Conservation (phyloP, 805 yeast genomes). For the Candida boleticola region DNA sequence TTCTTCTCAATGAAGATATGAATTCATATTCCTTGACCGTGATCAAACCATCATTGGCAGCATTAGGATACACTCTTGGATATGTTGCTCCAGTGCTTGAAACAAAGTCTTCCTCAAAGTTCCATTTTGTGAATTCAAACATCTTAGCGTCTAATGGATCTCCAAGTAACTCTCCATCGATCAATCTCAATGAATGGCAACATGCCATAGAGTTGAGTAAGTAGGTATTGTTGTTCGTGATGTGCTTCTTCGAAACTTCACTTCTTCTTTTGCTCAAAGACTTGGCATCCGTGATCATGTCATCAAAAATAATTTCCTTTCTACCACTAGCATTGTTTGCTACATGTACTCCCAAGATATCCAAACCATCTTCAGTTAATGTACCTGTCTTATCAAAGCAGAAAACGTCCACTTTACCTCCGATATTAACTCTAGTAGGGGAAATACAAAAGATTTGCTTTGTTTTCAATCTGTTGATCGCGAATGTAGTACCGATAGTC, state of each 20-base stretch:
- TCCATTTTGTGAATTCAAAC: conserved; percentile 88
- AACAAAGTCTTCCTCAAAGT: conserved; percentile 64
- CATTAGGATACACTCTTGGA: conserved; percentile 14
- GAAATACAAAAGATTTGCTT: conserved; percentile 82
- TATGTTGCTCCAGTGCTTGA: conserved; percentile 16
- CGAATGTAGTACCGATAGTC: conserved; percentile 95
- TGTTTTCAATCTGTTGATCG: conserved; percentile 67
- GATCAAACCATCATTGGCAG: conserved; percentile 23
- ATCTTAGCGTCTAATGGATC: conserved; percentile 93
- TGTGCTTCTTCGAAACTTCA: conserved; percentile 12
- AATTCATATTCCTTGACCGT: conserved; percentile 70
- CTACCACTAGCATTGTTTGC: conserved; percentile 40
- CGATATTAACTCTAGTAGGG: conserved; percentile 93
- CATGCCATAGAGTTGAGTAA: conserved; percentile 55
- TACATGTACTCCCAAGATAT: conserved; percentile 63
- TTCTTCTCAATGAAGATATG: conserved; percentile 78
- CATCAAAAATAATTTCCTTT: conserved; percentile 36
- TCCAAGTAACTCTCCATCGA: conserved; percentile 81
- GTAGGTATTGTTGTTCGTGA: conserved; percentile 27
- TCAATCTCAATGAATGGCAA: conserved; percentile 82
- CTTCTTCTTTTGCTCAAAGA: conserved; percentile 6
- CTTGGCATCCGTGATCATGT: conserved; percentile 16
- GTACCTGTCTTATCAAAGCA: conserved; percentile 99
- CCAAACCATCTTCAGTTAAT: conserved; percentile 93
- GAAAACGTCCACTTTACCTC: conserved; percentile 86